These are phyloP conservation scores for Botryotinia globosa DNA, from an alignment of 2,329 filamentous ascomycete species.

Conservation along the genomic window DNA sequence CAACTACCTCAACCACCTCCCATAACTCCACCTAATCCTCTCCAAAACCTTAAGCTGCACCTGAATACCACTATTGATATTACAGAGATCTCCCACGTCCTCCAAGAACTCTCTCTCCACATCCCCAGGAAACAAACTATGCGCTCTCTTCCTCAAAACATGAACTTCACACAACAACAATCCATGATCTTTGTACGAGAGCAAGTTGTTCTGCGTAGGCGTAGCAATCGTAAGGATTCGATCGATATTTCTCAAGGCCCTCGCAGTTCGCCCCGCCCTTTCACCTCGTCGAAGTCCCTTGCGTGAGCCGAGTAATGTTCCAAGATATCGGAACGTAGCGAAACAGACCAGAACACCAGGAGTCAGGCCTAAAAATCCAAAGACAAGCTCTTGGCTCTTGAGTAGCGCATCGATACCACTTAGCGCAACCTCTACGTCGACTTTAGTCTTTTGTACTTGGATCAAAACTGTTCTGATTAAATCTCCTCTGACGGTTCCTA, in stretches of 20 bases:
- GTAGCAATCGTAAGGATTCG: conserved; percentile 68
- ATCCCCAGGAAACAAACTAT: conserved; percentile 65
- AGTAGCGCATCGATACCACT: conserved; percentile 91
- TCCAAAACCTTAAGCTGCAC: conserved; percentile 77
- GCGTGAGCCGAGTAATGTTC: conserved; percentile 65
- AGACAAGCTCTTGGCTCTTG: conserved; percentile 94
- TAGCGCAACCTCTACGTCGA: conserved; percentile 94
- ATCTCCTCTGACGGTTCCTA: conserved; percentile 80
- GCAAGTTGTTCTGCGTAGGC: conserved; percentile 68
- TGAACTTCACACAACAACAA: conserved; percentile 88
- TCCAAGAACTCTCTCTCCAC: conserved; percentile 83
- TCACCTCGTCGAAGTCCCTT: conserved; percentile 63
- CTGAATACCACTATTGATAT: conserved; percentile 72
- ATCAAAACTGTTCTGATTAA: conserved; percentile 88
- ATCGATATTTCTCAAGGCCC: conserved; percentile 84
- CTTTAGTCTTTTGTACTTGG: conserved; percentile 98
- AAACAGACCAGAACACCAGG: conserved; percentile 87
- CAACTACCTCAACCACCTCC: conserved; percentile 65
- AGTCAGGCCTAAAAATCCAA: conserved; percentile 93
- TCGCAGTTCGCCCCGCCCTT: conserved; percentile 67
- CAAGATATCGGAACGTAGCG: conserved; percentile 69
- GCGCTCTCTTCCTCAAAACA: conserved; percentile 68
- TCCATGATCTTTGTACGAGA: conserved; percentile 91
- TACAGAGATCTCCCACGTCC: conserved; percentile 81
- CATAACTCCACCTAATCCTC: conserved; percentile 87